These are phyloP conservation scores for Climacium dendroides DNA, from an alignment of 225 moss, liverwort and hornwort species.

Conservation along the genomic window DNA sequence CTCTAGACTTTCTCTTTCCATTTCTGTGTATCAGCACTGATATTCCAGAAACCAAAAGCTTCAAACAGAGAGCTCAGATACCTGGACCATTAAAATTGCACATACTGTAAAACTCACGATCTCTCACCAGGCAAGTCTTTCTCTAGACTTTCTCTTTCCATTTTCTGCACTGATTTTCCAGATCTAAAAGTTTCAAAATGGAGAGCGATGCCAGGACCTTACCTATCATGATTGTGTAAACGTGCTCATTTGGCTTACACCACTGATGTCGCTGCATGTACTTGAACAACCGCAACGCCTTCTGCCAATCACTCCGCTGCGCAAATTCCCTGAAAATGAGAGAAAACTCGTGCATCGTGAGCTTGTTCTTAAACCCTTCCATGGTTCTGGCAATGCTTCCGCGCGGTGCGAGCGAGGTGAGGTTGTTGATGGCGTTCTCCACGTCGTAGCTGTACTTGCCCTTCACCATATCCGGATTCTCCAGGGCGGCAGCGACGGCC, in stretches of 20 bases:
- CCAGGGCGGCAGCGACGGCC: slow-evolving; percentile 1
- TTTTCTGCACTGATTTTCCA: not conserved
- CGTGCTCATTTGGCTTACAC: slow-evolving; percentile 98
- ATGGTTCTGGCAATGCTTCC: slow-evolving; percentile 90
- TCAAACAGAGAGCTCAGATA: not conserved
- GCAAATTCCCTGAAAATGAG: slow-evolving; percentile 95
- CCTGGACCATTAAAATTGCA: not conserved
- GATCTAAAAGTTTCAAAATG: not conserved
- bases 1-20: not conserved
- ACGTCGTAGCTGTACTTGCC: slow-evolving; percentile 87
- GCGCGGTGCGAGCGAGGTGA: slow-evolving; percentile 73
- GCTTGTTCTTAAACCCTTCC: slow-evolving; percentile 70
- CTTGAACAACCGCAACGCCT: slow-evolving; percentile 80
- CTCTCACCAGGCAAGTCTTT: not conserved
- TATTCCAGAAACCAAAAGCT: not conserved
- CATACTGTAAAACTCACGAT: not conserved
- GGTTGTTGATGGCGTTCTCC: slow-evolving; percentile 71
- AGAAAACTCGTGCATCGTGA: slow-evolving; percentile 82
- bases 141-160: not conserved
- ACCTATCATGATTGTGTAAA: slow-evolving; percentile 98
- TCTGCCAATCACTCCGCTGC: slow-evolving; percentile 89
- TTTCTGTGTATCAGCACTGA: not conserved
- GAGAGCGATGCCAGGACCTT: not conserved
- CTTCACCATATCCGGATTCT: slow-evolving; percentile 52
- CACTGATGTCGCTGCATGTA: slow-evolving; percentile 99